phyloP scores from a whole-genome alignment of 768 basidiomycete genomes.

The Mycena venus region DNA sequence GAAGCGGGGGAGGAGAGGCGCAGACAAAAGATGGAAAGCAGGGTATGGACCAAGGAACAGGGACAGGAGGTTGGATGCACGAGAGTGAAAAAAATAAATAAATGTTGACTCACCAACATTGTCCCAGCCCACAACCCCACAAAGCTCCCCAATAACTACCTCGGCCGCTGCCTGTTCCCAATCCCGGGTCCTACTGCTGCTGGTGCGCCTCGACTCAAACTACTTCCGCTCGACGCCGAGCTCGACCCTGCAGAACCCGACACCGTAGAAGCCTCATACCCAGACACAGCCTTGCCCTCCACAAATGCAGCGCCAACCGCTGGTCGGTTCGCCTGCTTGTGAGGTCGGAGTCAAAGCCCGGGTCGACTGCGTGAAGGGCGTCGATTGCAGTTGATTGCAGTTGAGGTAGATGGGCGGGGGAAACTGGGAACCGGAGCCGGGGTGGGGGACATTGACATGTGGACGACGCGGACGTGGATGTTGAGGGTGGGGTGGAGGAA shows the following conservation, averaged over 20 bases:
- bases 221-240: background rate
- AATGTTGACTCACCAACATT: background rate
- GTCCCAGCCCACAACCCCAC: background rate
- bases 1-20: background rate
- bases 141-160: slow-evolving; percentile 58
- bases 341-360: background rate
- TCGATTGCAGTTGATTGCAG: too few species aligned
- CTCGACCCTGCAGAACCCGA: background rate
- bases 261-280: background rate
- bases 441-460: background rate
- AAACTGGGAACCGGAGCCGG: background rate
- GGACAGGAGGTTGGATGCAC: too few species aligned
- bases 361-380: background rate
- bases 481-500: background rate
- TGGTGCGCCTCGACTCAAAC: too few species aligned
- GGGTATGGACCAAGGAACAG: background rate
- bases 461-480: background rate
- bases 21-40: background rate
- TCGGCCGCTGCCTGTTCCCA: background rate
- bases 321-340: background rate
- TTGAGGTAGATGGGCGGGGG: too few species aligned
- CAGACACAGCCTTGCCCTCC: background rate
- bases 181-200: background rate
- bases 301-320: background rate
- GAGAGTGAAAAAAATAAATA: too few species aligned